A percentile compares a stretch with the other conserved stretches of the same genome.
These are phyloP conservation scores for Staphylotrichum longicolle DNA, from an alignment of 495 filamentous ascomycete species.

Conservation along the genomic window DNA sequence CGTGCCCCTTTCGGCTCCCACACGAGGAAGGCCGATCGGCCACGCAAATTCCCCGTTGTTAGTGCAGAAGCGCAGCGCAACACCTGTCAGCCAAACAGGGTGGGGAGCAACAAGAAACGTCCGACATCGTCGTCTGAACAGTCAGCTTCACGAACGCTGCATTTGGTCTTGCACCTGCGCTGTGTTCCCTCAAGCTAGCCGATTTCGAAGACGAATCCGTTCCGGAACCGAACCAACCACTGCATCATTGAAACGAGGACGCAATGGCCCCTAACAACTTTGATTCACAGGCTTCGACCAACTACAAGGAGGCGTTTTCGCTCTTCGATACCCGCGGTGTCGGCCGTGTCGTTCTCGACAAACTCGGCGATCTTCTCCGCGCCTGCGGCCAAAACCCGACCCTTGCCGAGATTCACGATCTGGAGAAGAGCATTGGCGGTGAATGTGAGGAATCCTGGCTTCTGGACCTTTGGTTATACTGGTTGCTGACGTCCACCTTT, in stretches of 20 bases:
- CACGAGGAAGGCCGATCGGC: neutral
- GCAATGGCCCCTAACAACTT: conserved; percentile 49
- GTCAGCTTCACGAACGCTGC: no score
- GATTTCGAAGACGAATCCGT: no score
- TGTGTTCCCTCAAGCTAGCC: no score
- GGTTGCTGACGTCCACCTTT: neutral
- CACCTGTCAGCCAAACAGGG: conserved; percentile 18
- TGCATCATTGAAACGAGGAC: neutral
- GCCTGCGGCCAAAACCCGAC: conserved; percentile 98
- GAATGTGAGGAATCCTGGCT: conserved; percentile 70
- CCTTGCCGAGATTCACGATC: conserved; percentile 80
- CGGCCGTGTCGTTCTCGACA: conserved; percentile 79
- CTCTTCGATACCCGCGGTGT: conserved; percentile 99
- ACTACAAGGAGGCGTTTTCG: conserved; percentile 99
- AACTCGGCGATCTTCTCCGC: conserved; percentile 87
- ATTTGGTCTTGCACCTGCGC: no score
- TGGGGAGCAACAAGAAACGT: conserved; percentile 7
- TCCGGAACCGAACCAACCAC: neutral
- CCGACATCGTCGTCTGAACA: no score
- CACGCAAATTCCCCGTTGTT: conserved; percentile 28
- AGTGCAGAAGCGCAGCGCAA: conserved; percentile 22
- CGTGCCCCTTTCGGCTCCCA: no score
- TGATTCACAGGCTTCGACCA: conserved; percentile 81
- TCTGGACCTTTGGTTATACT: neutral
- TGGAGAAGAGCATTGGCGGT: conserved; percentile 80